Evolutionary conservation across 1,139 yeast species (phyloP), one percentile per base, ranked within the genome.

Genomic region (Hyphopichia pseudoburtonii): DNA sequence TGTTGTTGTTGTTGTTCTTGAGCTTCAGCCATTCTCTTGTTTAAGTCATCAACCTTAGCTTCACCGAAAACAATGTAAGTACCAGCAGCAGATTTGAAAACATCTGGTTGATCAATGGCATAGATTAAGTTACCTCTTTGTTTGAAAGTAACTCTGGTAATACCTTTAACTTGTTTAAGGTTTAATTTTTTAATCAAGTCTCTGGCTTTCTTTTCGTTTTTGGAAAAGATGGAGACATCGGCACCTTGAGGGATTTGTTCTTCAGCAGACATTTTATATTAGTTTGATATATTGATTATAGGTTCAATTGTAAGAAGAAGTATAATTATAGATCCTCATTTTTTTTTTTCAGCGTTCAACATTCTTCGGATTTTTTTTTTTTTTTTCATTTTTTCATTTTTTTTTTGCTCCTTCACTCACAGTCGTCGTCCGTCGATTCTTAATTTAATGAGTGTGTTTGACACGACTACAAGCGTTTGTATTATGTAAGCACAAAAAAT

Each of bases 51-150:
- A 53, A 87, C 86, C 80, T 88, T 87, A 64, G 96, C 95, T 73
- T 90, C 97, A 71, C 98, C 98, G 58, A 92, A 90, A 51, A 92
- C 97, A 57, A 92, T 83, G 76, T 86, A 92, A 56, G 95, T 83
- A 64, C 97, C 96, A 60, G 96, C 94, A 55, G 85, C 78, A 49
- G 96, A 83, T 73, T 79, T 87, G 95, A 77, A 92, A 45, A 92
- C 98, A 56, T 90, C 97, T 66, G 98, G 98, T 52, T 72, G 68
- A 68, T 87, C 95, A 73, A 92, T 87, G 63, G 96, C 95, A 67
- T 86, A 82, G 64, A 89, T 86, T 64, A 84, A 79, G 81, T 88
- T 88, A 69, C 94, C 90, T 73, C 88, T 82, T 76, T 87, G 92
- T 75, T 86, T 88, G 80, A 92, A 85, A 54, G 96, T 89, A 60